A percentile compares a stretch with the other conserved stretches of the same genome.
phyloP scores from a whole-genome alignment of 331 rosid species.

The Pyrus hybrid region DNA sequence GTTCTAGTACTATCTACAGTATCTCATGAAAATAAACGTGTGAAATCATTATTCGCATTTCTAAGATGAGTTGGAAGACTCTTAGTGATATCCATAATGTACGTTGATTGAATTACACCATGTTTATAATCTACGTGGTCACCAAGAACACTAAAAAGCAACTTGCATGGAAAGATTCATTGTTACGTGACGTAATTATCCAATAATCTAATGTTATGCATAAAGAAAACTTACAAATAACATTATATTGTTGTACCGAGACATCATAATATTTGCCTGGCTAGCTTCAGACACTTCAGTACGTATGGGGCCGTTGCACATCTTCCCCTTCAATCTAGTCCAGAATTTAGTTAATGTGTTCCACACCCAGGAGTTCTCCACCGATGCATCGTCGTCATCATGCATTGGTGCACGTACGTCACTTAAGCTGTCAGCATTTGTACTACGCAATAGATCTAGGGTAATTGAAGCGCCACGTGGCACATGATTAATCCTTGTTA shows the following conservation, averaged over 20 bases:
- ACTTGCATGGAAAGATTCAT: accelerated
- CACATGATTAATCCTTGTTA: background rate
- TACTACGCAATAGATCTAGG: background rate
- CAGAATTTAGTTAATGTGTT: background rate
- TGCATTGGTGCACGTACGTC: background rate
- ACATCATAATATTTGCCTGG: background rate
- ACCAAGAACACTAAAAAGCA: accelerated
- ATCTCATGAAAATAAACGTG: background rate
- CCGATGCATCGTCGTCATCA: background rate
- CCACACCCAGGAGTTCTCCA: background rate
- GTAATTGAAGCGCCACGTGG: background rate
- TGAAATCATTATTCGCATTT: background rate
- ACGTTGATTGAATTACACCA: background rate
- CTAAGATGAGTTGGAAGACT: background rate
- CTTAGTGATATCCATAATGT: background rate
- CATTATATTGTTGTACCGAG: too few species aligned
- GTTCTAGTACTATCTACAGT: too few species aligned
- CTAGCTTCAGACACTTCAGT: background rate
- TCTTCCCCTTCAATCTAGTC: background rate
- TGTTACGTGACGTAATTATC: accelerated
- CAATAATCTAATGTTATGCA: background rate
- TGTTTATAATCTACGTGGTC: background rate
- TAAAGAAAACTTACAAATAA: too few species aligned
- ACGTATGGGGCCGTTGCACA: background rate
- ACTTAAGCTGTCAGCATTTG: background rate